Percentiles rank a stretch among this genome's conserved stretches.
phyloP scores from a whole-genome alignment of 768 basidiomycete species.

The Suillus bovinus region DNA sequence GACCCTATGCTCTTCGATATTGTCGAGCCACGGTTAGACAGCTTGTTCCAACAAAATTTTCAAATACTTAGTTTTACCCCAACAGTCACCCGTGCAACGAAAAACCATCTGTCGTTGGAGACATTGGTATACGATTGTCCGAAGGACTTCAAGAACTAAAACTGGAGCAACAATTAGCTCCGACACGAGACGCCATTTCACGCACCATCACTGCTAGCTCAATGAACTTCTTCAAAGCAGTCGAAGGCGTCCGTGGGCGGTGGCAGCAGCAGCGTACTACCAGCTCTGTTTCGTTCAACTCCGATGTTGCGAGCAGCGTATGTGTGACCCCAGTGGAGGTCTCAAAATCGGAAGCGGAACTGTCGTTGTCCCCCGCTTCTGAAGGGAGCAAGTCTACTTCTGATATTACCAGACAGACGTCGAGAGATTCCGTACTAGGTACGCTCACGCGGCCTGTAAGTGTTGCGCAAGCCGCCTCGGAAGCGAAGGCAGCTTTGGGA shows the following conservation, averaged over 20 bases:
- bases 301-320: constrained; percentile 22
- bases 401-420: constrained; percentile 23
- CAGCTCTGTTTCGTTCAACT: constrained; percentile 24
- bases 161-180: constrained; percentile 90
- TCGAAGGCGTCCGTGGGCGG: constrained; percentile 83
- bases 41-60: constrained; percentile 4
- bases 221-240: constrained; percentile 82
- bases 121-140: constrained; percentile 87
- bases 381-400: constrained; percentile 18
- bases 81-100: constrained; percentile 90
- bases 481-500: constrained; percentile 36
- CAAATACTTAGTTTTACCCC: constrained; percentile 6
- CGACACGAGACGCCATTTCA: constrained; percentile 86
- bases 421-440: constrained; percentile 25
- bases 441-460: constrained; percentile 24
- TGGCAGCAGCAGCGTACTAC: constrained; percentile 52
- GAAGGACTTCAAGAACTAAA: constrained; percentile 95
- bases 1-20: constrained; percentile 95
- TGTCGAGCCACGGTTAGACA: constrained; percentile 78
- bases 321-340: constrained; percentile 30
- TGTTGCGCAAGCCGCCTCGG: constrained; percentile 33
- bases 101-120: constrained; percentile 85
- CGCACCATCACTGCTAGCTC: constrained; percentile 75
- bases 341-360: constrained; percentile 28
- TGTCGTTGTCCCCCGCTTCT: constrained; percentile 11